A percentile compares a stretch with the other conserved stretches of the same genome.
phyloP scores from a whole-genome alignment of 208 protist genomes.

The Trichomonas tenax region DNA sequence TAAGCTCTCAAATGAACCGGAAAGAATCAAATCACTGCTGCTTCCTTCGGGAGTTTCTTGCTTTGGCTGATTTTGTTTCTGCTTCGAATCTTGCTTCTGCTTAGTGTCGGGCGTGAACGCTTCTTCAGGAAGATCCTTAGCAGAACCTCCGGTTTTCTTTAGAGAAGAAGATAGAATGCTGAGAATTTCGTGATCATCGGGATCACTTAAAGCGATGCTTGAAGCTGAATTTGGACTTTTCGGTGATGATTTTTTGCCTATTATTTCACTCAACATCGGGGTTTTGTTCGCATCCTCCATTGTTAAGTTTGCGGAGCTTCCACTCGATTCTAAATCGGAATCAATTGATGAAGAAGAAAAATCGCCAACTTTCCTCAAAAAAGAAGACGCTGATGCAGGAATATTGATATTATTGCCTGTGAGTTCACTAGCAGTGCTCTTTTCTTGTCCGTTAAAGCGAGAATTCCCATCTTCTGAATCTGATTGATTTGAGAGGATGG shows the following conservation, averaged over 20 bases:
- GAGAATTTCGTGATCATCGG: neutral
- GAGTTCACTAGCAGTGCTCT: neutral
- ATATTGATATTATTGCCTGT: neutral
- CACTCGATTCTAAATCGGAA: neutral
- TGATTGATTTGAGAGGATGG: neutral
- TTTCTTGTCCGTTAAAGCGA: neutral
- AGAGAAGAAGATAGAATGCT: neutral
- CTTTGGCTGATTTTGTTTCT: neutral
- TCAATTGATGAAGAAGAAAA: neutral
- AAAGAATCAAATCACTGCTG: neutral
- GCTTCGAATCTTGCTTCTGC: too few relatives aligned
- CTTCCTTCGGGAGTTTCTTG: neutral
- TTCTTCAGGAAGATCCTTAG: neutral
- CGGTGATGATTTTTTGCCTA: neutral
- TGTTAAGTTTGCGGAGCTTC: neutral
- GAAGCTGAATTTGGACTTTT: neutral
- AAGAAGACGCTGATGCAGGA: neutral
- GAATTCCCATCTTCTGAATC: neutral
- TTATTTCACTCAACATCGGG: neutral
- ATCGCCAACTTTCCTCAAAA: neutral
- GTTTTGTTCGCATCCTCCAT: neutral
- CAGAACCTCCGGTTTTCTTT: neutral
- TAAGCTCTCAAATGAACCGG: neutral
- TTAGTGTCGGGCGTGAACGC: neutral
- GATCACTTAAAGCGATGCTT: neutral